Evolutionary conservation across 2,329 filamentous ascomycete species (phyloP), one percentile per base, ranked within the genome.

Genomic region (Ophiocordyceps australis): DNA sequence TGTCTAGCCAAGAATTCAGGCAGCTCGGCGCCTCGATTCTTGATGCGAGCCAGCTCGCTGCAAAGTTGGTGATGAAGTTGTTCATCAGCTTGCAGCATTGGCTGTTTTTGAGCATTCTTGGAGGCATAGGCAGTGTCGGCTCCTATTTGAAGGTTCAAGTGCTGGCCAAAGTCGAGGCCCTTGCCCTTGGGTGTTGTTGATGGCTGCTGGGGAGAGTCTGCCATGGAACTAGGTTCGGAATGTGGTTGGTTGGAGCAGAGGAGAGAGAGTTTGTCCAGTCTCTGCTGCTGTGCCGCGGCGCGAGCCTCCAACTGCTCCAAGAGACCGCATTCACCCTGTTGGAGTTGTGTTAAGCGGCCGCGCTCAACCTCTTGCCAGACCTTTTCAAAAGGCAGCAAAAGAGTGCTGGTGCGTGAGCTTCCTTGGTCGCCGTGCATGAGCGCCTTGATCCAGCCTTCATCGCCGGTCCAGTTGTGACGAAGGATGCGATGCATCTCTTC

Each of bases 401-500:
- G 45, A n/a, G 89, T 54, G 0, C 58, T 62, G 32, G 78, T 75
- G 17, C 57, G 63, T 15, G 55, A 55, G 3, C 57, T 50, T 7
- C 54, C 55, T 13, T 57, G 55, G 23, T 80, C 74, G 3, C 79
- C 79, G 26, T 74, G 59, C 0, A 89, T 45, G 13, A 93, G 52
- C 3, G 68, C 59, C 24, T 80, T 65, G 38, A 80, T 62, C 74
- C 82, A 86, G 29, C 68, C 63, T 31, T 74, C 66, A 39, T 74
- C 70, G 3, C 81, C 83, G 10, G 78, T 59, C 83, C 83, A 93
- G 36, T 82, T 80, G 32, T 73, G 71, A 19, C 64, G 60, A 17
- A 83, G 52, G 3, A 64, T 59, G 22, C 64, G 65, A 37, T 73
- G 62, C 29, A 81, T 52, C 20, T 66, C 54, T 1, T 46, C 36